These are phyloP conservation scores for Suillus paluster DNA, from an alignment of 768 basidiomycete genomes.

Conservation along the genomic window DNA sequence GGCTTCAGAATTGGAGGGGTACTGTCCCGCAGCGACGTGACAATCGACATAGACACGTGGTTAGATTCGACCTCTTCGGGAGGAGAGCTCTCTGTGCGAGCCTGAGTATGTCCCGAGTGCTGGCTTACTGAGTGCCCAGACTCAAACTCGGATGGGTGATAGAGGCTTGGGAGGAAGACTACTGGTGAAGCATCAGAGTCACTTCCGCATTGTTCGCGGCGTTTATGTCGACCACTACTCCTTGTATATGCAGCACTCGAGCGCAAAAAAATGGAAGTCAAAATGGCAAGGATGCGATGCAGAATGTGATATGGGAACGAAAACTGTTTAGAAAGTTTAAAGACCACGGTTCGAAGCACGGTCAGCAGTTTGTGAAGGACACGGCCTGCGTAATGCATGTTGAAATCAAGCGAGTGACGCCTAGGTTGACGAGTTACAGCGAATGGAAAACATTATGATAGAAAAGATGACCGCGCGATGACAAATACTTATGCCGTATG, in stretches of 20 bases:
- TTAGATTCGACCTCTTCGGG: neutral
- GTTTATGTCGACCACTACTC: neutral
- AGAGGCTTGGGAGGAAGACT: neutral
- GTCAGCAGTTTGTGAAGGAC: neutral
- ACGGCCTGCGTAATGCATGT: neutral
- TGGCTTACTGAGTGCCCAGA: neutral
- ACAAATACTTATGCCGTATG: too few relatives aligned
- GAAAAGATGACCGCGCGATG: too few relatives aligned
- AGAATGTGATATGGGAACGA: neutral
- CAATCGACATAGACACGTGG: constrained; percentile 1
- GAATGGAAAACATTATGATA: neutral
- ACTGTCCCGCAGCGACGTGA: neutral
- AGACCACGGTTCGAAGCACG: neutral
- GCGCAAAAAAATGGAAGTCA: neutral
- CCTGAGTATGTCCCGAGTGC: neutral
- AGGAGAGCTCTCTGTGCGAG: neutral
- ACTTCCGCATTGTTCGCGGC: neutral
- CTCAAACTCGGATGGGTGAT: neutral
- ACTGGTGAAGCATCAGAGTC: neutral
- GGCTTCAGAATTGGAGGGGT: neutral
- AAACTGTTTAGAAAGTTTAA: neutral
- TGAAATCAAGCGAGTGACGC: neutral
- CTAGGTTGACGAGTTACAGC: neutral
- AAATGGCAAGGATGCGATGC: neutral
- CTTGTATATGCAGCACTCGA: neutral